Evolutionary conservation across 495 filamentous ascomycete genomes (phyloP), one percentile per base, ranked within the genome.

Genomic region (Hypoxylon cercidicola): DNA sequence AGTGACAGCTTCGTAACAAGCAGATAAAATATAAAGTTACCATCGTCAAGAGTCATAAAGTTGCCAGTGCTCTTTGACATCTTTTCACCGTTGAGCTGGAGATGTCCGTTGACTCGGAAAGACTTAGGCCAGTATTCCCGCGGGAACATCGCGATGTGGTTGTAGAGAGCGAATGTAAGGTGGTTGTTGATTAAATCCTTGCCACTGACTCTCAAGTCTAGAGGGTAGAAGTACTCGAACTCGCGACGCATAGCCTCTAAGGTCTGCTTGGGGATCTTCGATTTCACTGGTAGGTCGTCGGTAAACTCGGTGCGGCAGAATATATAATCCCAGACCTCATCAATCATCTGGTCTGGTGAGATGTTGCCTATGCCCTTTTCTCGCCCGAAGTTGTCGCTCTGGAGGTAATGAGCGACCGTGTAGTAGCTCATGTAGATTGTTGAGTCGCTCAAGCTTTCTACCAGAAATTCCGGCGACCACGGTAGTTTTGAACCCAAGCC

Each of bases 341-440:
- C 94, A 35, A 82, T 92, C 92, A 99, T 95, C 77, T 98, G 91
- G 11, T 93, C 89, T 1, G 93, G 80, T 34, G 82, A 88, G 61
- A 97, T 80, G 56, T 86, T 79, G 19, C 77, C 77, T 25, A 83
- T 73, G 50, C 93, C 93, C 50, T 82, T 80, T 51, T 87, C 81
- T 60, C 86, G 87, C 15, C 93, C 93, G 63, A 90, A 97, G 23
- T 93, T 86, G 68, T 83, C 82, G 45, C 79, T 85, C 78, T 96
- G 93, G 19, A 99, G 85, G 65, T 89, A 84, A 75, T 97, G 94
- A 10, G 91, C 88, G 63, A 99, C 87, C 7, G 95, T 97, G 79
- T 99, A 99, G 80, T 98, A 99, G 13, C 93, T 88, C 90, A 93
- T 94, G 79, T 99, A 99, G 71, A 98, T 85, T 1, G 95, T 97